Base-by-base conservation (phyloP, 768 basidiomycete genomes). In the Rhodotorula paludigena region DNA sequence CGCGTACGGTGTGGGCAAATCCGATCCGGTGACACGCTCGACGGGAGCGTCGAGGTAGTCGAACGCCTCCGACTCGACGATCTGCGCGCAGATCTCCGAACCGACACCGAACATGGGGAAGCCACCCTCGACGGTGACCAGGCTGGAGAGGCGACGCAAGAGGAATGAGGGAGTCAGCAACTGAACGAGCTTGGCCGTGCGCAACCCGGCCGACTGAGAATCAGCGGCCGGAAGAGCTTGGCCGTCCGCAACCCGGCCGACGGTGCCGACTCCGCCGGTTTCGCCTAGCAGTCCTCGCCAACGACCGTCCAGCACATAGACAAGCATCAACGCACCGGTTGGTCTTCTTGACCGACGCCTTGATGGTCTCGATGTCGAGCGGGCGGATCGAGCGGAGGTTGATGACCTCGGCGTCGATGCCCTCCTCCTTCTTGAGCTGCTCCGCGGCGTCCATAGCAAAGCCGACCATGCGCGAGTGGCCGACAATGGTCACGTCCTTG, bases 61-160 rank as follows among this genome's bases (percentile, higher is more conserved):
- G 77, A 94, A 99, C 5, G 92, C 91, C 76, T 96, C 90, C 74
- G 90, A 90, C 83, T 99, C 96, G 62, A 94, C 83, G 74, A 98
- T 91, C 80, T 98, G 93, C 21, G 96, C 96, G 74, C 90, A 90
- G 76, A 99, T 94, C 81, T 99, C 96, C 74, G 92, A 93, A 72
- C 96, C 96, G 62, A 99, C 94, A 81, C 96, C 92, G 79, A 97
- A 98, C 57, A 85, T 87, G 45, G 96, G 96, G 91, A 96, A 99
- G 45, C 96, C 96, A 79, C 94, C 94, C 80, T 99, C 96, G 57
- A 92, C 93, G 64, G 89, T 90, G 60, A 99, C 83, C 70, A 99
- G 84, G 63, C 90, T 92, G 71, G n/a, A n/a, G n/a, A n/a, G n/a
- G n/a, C n/a, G n/a, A n/a, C 35, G 67, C 21, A n/a, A 32, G 10